A percentile compares a stretch with the other conserved stretches of the same genome.
Conservation (phyloP, 2,329 filamentous ascomycete genomes). For the Mycosphaerella arachidis region DNA sequence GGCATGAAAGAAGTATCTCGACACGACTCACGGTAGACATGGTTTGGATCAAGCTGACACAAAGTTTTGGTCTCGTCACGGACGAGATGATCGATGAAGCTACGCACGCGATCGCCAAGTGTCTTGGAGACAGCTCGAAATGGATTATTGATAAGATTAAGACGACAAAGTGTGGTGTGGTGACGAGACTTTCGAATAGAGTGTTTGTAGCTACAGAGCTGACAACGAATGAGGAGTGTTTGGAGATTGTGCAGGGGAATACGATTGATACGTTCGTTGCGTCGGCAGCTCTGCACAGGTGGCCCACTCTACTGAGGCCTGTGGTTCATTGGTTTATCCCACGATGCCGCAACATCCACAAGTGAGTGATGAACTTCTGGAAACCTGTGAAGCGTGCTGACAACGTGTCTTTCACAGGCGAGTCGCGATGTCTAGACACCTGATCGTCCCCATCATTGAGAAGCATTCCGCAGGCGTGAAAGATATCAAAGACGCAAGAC, state of each 20-base stretch:
- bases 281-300: slow-evolving; percentile 10
- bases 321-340: slow-evolving; percentile 35
- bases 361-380: neutral
- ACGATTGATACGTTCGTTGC: slow-evolving; percentile 19
- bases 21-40: slow-evolving; percentile 3
- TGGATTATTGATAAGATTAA: slow-evolving; percentile 13
- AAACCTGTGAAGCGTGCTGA: neutral
- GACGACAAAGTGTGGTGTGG: slow-evolving; percentile 29
- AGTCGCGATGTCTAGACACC: slow-evolving; percentile 27
- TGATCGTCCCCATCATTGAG: slow-evolving; percentile 34
- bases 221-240: slow-evolving; percentile 37
- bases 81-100: slow-evolving; percentile 22
- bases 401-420: slow-evolving; percentile 8
- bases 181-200: slow-evolving; percentile 38
- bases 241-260: slow-evolving; percentile 34
- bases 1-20: neutral
- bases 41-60: slow-evolving; percentile 21
- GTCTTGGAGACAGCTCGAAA: neutral
- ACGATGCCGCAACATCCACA: slow-evolving; percentile 28
- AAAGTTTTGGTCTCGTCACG: slow-evolving; percentile 23
- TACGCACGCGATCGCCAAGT: neutral
- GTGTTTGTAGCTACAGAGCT: slow-evolving; percentile 37
- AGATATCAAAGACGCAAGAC: neutral
- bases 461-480: slow-evolving; percentile 18
- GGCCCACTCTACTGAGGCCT: slow-evolving; percentile 34